Evolutionary conservation across 495 filamentous ascomycete species (phyloP).

Genomic region (Penicillium psychrofluorescens): DNA sequence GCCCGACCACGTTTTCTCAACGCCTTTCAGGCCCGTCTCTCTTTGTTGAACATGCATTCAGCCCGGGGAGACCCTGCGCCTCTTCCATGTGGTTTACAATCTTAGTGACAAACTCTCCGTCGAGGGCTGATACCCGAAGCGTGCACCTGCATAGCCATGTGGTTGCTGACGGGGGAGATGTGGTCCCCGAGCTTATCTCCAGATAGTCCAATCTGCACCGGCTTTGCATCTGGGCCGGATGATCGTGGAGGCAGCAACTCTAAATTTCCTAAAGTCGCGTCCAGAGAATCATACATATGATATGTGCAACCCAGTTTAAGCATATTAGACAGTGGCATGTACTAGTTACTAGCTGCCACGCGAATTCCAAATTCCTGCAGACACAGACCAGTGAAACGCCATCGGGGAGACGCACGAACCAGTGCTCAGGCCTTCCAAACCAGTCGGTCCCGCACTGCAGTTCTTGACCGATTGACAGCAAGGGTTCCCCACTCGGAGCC

Average conservation of each 20-base stretch:
- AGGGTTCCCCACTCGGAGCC: conserved; percentile 1
- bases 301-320: too few species aligned
- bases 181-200: too few species aligned
- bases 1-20: conserved; percentile 9
- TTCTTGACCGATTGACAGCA: conserved; percentile 5
- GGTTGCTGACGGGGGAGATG: neutral
- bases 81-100: conserved; percentile 8
- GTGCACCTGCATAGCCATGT: neutral
- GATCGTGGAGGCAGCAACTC: too few species aligned
- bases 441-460: conserved; percentile 6
- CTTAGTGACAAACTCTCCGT: neutral
- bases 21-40: neutral
- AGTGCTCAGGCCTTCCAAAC: conserved; percentile 7
- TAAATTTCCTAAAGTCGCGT: too few species aligned
- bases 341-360: too few species aligned
- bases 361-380: neutral
- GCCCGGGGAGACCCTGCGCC: neutral
- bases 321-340: too few species aligned
- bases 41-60: neutral
- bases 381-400: neutral
- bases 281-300: too few species aligned
- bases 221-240: too few species aligned
- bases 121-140: neutral
- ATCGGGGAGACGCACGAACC: conserved; percentile 3
- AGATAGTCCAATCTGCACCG: too few species aligned